Evolutionary conservation across 495 filamentous ascomycete species (phyloP).

Genomic region (Neurospora sp.): DNA sequence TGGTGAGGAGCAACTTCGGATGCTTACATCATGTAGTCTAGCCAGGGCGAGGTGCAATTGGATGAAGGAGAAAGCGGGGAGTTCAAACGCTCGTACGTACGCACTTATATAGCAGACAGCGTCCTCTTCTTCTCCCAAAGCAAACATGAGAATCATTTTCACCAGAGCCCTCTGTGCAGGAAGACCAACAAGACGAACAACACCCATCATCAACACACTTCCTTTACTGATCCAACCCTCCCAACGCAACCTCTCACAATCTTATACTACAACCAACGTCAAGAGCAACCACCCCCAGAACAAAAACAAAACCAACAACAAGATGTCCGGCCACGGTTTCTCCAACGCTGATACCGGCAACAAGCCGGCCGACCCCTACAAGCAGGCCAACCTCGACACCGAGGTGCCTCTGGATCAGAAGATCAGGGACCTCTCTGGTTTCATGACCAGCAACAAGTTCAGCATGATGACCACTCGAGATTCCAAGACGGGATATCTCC

Average conservation of each 20-base stretch:
- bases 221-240: background rate
- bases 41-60: background rate
- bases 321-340: conserved; percentile 21
- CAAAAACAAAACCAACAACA: background rate
- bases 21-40: background rate
- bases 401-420: conserved; percentile 61
- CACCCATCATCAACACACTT: background rate
- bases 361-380: conserved; percentile 69
- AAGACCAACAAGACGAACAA: background rate
- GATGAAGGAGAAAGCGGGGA: background rate
- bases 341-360: conserved; percentile 52
- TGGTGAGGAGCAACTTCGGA: background rate
- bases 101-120: background rate
- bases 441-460: conserved; percentile 65
- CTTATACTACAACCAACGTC: background rate
- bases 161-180: background rate
- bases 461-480: conserved; percentile 66
- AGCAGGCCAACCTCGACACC: conserved; percentile 53
- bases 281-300: background rate
- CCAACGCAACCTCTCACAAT: background rate
- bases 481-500: conserved; percentile 45
- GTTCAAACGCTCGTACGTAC: background rate
- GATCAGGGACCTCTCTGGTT: conserved; percentile 61
- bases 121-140: background rate
- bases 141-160: background rate